Evolutionary conservation across 352 stramenopile genomes (phyloP), one percentile per base, ranked within the genome.

Genomic region (Chloridella minuta): DNA sequence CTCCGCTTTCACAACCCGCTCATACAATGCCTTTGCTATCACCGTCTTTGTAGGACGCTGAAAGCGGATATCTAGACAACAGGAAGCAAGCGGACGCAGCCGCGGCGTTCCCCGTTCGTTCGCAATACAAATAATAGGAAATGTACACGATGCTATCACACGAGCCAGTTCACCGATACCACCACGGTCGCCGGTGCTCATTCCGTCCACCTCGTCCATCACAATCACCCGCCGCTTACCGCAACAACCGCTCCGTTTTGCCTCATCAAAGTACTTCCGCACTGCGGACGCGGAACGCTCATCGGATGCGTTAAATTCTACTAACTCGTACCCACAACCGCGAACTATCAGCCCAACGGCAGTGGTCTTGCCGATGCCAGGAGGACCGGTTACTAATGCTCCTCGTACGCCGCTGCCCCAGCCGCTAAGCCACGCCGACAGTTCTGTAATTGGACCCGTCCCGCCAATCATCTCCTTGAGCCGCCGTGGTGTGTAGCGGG

Each of bases 181-280:
- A 83, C 94, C 95, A 16, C 96, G 91, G 90, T 99, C 97, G 10
- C 95, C 94, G 0, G 92, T 93, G 24, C 93, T 96, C 96, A 99
- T 98, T 23, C 96, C 96, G 89, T 99, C 96, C 0, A 99, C 96
- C 91, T 99, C 96, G 87, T 99, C 96, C 97, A 99, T 99, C 86
- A 99, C 93, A 16, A 99, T 91, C 80, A 97, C 91, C 21, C 95
- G 93, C 88, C 27, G 27, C 27, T 3, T 1, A 30, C 27, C 27
- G 27, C 27, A 30, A 30, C 3, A 3, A 1, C 27, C 27, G 3
- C 1, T 4, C 27, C 27, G 27, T 30, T 30, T 30, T 30, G 94
- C 92, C 87, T 98, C 94, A 85, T 94, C 93, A 1, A 98, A 88
- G 0, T 90, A 90, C 2, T 91, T 90, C 80, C 95, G 91, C 0